A percentile compares a stretch with the other conserved stretches of the same genome.
Conservation (phyloP, 306 rosid species). For the Lathyrus tuberosus region DNA sequence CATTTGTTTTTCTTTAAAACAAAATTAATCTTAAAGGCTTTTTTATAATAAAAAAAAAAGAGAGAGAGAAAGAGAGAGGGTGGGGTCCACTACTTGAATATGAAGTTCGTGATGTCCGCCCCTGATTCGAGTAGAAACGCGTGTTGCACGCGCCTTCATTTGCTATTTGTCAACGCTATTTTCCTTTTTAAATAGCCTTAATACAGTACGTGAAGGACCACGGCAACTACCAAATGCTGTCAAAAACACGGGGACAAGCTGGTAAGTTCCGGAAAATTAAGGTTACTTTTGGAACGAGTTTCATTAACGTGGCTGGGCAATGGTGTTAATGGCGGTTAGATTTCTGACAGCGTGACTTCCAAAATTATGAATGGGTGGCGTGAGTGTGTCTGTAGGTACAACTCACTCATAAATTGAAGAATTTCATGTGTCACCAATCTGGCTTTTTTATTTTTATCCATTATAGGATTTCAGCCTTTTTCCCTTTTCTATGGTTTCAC, state of each 20-base stretch:
- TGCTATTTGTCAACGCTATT: slow-evolving; percentile 3
- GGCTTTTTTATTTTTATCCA: neutral
- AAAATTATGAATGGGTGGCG: slow-evolving; percentile 24
- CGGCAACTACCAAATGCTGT: neutral
- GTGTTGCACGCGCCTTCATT: slow-evolving; percentile 17
- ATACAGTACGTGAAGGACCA: neutral
- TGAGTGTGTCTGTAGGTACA: slow-evolving; percentile 27
- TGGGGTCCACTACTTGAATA: neutral
- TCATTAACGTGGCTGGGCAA: neutral
- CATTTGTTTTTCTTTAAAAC: too few species aligned
- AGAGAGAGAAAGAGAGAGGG: too few species aligned
- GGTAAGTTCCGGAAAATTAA: neutral
- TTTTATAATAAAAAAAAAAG: too few species aligned
- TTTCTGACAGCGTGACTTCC: neutral
- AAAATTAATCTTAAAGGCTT: too few species aligned
- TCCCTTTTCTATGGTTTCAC: neutral
- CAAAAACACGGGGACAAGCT: neutral
- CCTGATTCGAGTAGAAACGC: slow-evolving; percentile 33
- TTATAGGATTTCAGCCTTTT: slow-evolving; percentile 24
- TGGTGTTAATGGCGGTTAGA: neutral
- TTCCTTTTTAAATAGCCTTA: neutral
- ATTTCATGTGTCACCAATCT: slow-evolving; percentile 21
- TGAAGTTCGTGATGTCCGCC: slow-evolving; percentile 53
- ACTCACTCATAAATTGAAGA: slow-evolving; percentile 33
- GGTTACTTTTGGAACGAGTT: neutral